These are phyloP conservation scores for Saccharomyces pastorianus DNA, from an alignment of 1,139 yeast species.

Conservation along the genomic window DNA sequence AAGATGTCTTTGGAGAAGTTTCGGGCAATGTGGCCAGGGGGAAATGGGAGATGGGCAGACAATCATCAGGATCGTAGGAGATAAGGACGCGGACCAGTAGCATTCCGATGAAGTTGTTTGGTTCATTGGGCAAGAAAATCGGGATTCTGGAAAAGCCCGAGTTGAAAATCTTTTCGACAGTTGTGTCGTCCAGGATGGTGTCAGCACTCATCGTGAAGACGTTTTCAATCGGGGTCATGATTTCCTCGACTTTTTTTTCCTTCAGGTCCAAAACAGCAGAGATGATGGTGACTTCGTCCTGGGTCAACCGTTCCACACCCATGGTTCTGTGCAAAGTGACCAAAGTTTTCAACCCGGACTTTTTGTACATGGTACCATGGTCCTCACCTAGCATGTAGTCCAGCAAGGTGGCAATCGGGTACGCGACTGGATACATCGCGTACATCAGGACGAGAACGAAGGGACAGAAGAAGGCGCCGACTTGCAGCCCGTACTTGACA, in stretches of 20 bases:
- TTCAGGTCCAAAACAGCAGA: slow-evolving; percentile 89
- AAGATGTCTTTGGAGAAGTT: slow-evolving; percentile 84
- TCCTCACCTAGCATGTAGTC: slow-evolving; percentile 87
- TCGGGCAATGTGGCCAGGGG: slow-evolving; percentile 95
- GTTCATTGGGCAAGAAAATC: slow-evolving; percentile 86
- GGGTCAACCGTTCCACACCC: slow-evolving; percentile 90
- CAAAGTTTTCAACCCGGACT: slow-evolving; percentile 84
- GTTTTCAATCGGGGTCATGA: slow-evolving; percentile 92
- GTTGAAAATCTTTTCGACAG: slow-evolving; percentile 84
- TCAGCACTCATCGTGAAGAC: slow-evolving; percentile 88
- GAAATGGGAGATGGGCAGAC: slow-evolving; percentile 83
- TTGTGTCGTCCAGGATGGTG: slow-evolving; percentile 68
- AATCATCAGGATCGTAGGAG: slow-evolving; percentile 95
- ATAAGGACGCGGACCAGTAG: slow-evolving; percentile 82
- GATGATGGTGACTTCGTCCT: slow-evolving; percentile 93
- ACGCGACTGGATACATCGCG: slow-evolving; percentile 83
- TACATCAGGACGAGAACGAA: slow-evolving; percentile 83
- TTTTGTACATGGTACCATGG: slow-evolving; percentile 90
- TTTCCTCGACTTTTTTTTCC: slow-evolving; percentile 76
- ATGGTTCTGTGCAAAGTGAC: slow-evolving; percentile 88
- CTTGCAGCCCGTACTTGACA: slow-evolving; percentile 85
- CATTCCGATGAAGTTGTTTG: slow-evolving; percentile 91
- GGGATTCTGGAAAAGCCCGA: slow-evolving; percentile 96
- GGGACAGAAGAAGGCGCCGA: slow-evolving; percentile 87
- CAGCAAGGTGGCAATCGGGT: slow-evolving; percentile 75